Conservation (phyloP, 2,329 filamentous ascomycete species). For the Aspergillus ruber region DNA sequence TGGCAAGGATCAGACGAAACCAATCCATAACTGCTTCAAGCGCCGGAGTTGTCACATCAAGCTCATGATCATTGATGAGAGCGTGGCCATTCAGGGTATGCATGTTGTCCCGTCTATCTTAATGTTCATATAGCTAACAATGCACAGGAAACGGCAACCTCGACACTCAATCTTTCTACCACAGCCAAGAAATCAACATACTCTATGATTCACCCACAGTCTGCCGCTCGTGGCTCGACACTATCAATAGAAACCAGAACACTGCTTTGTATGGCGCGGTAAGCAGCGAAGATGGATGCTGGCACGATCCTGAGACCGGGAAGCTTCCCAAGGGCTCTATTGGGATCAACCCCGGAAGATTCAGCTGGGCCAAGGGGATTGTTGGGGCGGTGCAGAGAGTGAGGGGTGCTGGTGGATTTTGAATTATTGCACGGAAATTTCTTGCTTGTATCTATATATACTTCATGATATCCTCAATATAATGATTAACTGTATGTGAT, state of each 20-base stretch:
- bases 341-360: conserved; percentile 48
- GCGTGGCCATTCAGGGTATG: conserved; percentile 58
- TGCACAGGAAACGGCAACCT: conserved; percentile 61
- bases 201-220: conserved; percentile 61
- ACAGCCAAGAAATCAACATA: conserved; percentile 70
- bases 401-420: conserved; percentile 52
- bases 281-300: conserved; percentile 52
- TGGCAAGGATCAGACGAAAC: conserved; percentile 63
- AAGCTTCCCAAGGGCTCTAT: conserved; percentile 45
- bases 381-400: conserved; percentile 54
- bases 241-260: conserved; percentile 60
- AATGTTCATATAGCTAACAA: neutral
- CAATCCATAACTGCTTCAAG: conserved; percentile 61
- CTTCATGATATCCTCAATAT: no score
- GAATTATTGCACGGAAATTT: neutral
- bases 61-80: conserved; percentile 65
- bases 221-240: conserved; percentile 58
- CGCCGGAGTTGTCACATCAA: conserved; percentile 69
- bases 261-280: conserved; percentile 54
- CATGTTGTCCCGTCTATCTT: neutral
- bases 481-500: no score
- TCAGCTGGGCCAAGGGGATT: conserved; percentile 54
- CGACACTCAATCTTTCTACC: conserved; percentile 74
- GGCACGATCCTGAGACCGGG: conserved; percentile 49
- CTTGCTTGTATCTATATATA: no score